These are phyloP conservation scores for Nymphaea thermarum DNA, from an alignment of 164 flowering plant species.

Conservation along the genomic window DNA sequence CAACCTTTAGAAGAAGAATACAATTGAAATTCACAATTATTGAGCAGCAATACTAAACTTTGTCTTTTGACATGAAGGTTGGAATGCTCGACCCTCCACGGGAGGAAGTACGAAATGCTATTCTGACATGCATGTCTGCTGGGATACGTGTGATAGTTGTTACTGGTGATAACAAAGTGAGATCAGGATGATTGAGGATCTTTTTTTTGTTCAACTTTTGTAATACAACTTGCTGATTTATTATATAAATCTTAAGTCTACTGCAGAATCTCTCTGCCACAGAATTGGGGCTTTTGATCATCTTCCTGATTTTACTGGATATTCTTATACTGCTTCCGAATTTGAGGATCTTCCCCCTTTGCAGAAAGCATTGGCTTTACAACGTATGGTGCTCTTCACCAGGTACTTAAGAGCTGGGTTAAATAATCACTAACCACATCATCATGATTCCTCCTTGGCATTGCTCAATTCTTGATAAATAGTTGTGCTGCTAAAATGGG, in stretches of 20 bases:
- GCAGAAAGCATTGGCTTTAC: constrained; percentile 75
- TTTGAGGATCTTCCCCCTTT: constrained; percentile 89
- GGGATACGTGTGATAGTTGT: constrained; percentile 98
- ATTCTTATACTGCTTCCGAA: constrained; percentile 91
- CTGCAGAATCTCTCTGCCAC: constrained; percentile 86
- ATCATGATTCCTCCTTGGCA: too few species aligned
- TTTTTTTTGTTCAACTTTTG: not conserved
- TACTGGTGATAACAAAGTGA: constrained; percentile 97
- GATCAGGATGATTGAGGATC: not conserved
- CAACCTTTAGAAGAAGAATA: too few species aligned
- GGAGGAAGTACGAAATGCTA: constrained; percentile 85
- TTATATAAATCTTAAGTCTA: constrained; percentile 34
- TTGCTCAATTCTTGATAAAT: too few species aligned
- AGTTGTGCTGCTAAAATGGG: too few species aligned
- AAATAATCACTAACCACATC: not conserved
- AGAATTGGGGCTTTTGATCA: constrained; percentile 91
- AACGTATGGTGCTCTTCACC: constrained; percentile 82
- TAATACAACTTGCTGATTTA: not conserved
- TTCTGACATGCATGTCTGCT: constrained; percentile 90
- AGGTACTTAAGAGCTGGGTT: constrained; percentile 30
- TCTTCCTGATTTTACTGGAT: constrained; percentile 63
- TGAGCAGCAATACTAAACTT: not conserved
- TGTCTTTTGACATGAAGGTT: constrained; percentile 31
- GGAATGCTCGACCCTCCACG: constrained; percentile 99
- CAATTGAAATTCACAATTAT: too few species aligned